A percentile compares a stretch with the other conserved stretches of the same genome.
These are phyloP conservation scores for Microbotryum intermedium DNA, from an alignment of 1,284 basidiomycete genomes.

Conservation along the genomic window DNA sequence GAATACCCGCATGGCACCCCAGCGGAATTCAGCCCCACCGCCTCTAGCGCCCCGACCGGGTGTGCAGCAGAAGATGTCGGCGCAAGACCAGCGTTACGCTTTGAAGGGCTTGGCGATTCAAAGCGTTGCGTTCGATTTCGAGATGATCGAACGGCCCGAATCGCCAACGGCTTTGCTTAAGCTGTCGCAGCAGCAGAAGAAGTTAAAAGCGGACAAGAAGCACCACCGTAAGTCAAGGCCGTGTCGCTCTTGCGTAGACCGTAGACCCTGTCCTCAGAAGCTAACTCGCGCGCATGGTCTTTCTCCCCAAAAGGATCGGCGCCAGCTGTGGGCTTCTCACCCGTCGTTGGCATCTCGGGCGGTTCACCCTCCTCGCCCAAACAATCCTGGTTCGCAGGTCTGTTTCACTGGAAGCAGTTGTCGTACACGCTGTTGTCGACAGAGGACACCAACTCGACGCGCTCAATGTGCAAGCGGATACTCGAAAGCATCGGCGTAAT, in stretches of 20 bases:
- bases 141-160: slow-evolving; percentile 22
- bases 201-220: slow-evolving; percentile 14
- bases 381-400: slow-evolving; percentile 75
- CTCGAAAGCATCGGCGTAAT: slow-evolving; percentile 59
- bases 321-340: not conserved
- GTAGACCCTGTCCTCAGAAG: no score
- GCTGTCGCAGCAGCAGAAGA: slow-evolving; percentile 17
- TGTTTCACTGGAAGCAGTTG: slow-evolving; percentile 69
- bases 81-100: slow-evolving; percentile 2
- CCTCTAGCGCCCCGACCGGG: slow-evolving; percentile 15
- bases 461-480: slow-evolving; percentile 55
- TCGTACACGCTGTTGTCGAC: slow-evolving; percentile 40
- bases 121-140: slow-evolving; percentile 13
- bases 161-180: slow-evolving; percentile 11
- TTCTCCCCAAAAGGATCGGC: slow-evolving; percentile 22
- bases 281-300: no score
- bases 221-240: slow-evolving; percentile 1
- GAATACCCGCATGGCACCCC: slow-evolving; percentile 17
- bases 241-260: not conserved
- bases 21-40: not conserved
- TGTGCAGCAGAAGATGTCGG: not conserved
- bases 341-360: slow-evolving; percentile 1
- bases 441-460: slow-evolving; percentile 55
- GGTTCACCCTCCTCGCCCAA: slow-evolving; percentile 40
- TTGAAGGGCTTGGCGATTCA: slow-evolving; percentile 3